Percentiles rank a stretch among this genome's conserved stretches.
These are phyloP conservation scores for Hansenula sp. DNA, from an alignment of 1,139 yeast species.

Conservation along the genomic window DNA sequence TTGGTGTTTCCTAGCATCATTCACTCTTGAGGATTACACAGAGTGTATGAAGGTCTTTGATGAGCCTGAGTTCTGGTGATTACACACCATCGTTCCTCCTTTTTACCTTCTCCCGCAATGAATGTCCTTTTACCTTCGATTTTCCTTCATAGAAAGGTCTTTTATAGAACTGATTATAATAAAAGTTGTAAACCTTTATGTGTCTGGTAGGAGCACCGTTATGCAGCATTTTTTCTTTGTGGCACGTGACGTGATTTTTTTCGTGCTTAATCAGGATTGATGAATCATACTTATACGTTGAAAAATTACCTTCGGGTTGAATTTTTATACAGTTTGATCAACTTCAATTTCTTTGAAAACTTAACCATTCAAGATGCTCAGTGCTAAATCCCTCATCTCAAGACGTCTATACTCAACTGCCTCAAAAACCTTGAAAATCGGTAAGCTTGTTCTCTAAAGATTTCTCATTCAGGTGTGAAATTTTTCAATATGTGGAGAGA, in stretches of 20 bases:
- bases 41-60: not conserved
- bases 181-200: too few relatives aligned
- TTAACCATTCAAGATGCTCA: constrained; percentile 8
- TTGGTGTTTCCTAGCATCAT: constrained; percentile 37
- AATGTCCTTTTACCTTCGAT: too few relatives aligned
- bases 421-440: constrained; percentile 32
- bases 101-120: too few relatives aligned
- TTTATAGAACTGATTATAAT: not conserved
- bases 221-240: too few relatives aligned
- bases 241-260: too few relatives aligned
- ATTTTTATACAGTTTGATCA: too few relatives aligned
- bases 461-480: not conserved
- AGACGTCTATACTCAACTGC: constrained; percentile 27
- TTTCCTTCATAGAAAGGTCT: not conserved
- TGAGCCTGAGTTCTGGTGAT: not conserved
- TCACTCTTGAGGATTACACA: not conserved
- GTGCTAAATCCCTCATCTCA: constrained; percentile 7
- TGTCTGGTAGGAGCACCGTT: too few relatives aligned
- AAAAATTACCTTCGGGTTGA: not conserved
- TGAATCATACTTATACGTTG: not conserved
- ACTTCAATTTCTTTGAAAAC: not conserved
- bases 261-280: too few relatives aligned
- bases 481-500: not conserved
- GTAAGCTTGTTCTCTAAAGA: constrained; percentile 15
- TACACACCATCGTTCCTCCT: not conserved